These are phyloP conservation scores for Verticillium isaacii DNA, from an alignment of 2,329 filamentous ascomycete genomes.

Conservation along the genomic window DNA sequence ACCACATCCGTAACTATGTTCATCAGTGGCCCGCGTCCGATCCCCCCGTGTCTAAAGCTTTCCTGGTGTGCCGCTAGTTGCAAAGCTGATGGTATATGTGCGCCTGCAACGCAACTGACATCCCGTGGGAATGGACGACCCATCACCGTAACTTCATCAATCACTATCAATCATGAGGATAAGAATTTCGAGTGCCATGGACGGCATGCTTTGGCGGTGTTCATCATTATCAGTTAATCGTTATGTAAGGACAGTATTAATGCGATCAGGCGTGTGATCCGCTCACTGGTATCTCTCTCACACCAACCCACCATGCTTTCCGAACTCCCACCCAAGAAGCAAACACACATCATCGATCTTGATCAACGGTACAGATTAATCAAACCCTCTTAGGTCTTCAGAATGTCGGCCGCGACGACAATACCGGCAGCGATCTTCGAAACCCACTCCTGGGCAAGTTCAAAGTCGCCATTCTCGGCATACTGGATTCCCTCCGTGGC, in stretches of 20 bases:
- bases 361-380: background rate
- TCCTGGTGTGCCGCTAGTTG: background rate
- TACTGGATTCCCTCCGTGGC: slow-evolving; percentile 64
- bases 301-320: background rate
- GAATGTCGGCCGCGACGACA: slow-evolving; percentile 25
- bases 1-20: no score
- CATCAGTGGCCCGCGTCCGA: no score
- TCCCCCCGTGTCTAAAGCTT: no score
- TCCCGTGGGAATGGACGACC: no score
- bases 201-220: background rate
- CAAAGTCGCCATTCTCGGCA: slow-evolving; percentile 32
- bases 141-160: background rate
- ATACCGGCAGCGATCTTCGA: slow-evolving; percentile 28
- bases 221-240: background rate
- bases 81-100: background rate
- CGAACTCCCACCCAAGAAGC: background rate
- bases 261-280: background rate
- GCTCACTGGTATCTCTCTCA: background rate
- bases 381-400: slow-evolving; percentile 18
- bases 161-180: background rate
- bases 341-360: background rate
- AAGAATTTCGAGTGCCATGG: no score
- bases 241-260: background rate
- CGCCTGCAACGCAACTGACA: no score
- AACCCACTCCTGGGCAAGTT: slow-evolving; percentile 27